phyloP scores from a whole-genome alignment of 1,139 yeast genomes.

The Yamadazyma conglobata region DNA sequence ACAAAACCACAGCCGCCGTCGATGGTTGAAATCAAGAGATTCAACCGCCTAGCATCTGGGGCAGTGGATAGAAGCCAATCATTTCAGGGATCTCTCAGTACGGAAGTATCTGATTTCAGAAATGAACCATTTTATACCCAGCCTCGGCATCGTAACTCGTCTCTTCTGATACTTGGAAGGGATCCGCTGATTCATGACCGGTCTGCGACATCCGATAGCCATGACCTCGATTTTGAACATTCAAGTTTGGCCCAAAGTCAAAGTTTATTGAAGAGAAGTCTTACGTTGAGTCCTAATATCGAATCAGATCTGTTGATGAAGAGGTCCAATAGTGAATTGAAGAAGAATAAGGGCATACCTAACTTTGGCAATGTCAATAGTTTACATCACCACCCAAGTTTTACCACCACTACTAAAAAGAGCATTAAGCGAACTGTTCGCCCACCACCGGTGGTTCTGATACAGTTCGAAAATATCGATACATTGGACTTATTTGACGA shows the following conservation, averaged over 20 bases:
- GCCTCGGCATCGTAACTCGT: slow-evolving; percentile 17
- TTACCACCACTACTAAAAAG: slow-evolving; percentile 3
- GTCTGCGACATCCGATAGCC: slow-evolving; percentile 29
- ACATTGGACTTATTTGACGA: slow-evolving; percentile 53
- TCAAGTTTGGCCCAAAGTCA: slow-evolving; percentile 10
- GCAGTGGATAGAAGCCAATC: slow-evolving; percentile 10
- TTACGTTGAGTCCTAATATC: slow-evolving; percentile 8
- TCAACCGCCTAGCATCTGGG: slow-evolving; percentile 15
- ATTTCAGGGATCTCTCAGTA: slow-evolving; percentile 12
- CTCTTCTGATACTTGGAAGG: slow-evolving; percentile 21
- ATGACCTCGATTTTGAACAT: slow-evolving; percentile 26
- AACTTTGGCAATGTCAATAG: not conserved
- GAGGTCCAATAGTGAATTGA: slow-evolving; percentile 3
- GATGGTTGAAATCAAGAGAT: slow-evolving; percentile 7
- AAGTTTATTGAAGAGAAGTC: slow-evolving; percentile 4
- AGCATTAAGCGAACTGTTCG: slow-evolving; percentile 9
- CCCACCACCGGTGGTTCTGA: slow-evolving; percentile 39
- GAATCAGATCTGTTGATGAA: slow-evolving; percentile 4
- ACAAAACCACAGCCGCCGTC: slow-evolving; percentile 34
- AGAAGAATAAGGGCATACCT: slow-evolving; percentile 5
- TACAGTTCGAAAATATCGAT: slow-evolving; percentile 56
- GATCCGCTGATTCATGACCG: slow-evolving; percentile 15
- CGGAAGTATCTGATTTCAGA: slow-evolving; percentile 10
- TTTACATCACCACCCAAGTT: not conserved
- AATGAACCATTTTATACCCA: slow-evolving; percentile 2